Evolutionary conservation across 768 basidiomycete genomes (phyloP).

Genomic region (Dentipellis sp.): DNA sequence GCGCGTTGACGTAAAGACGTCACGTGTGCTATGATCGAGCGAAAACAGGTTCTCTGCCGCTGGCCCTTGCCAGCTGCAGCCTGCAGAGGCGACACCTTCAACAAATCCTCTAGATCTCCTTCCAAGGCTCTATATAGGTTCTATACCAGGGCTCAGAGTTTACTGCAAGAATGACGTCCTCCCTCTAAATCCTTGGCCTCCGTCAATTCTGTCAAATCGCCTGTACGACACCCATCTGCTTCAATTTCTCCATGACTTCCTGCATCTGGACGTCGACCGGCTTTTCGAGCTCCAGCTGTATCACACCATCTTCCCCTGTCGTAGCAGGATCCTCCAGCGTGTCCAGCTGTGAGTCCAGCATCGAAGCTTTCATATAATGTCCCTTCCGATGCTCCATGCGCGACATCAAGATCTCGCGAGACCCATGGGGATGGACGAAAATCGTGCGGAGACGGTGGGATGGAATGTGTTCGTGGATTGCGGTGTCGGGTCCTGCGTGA

Average conservation of each 20-base stretch:
- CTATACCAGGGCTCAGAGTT: too few species aligned
- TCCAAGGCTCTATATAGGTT: too few species aligned
- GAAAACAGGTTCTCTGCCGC: too few species aligned
- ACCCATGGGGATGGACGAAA: constrained; percentile 75
- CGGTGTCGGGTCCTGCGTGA: constrained; percentile 14
- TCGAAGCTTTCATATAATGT: constrained; percentile 78
- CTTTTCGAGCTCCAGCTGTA: constrained; percentile 41
- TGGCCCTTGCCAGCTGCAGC: too few species aligned
- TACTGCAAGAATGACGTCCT: too few species aligned
- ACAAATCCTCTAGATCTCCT: too few species aligned
- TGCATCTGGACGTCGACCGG: not conserved
- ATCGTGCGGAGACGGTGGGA: constrained; percentile 43
- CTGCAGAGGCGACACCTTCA: too few species aligned
- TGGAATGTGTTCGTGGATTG: constrained; percentile 17
- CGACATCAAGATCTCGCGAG: constrained; percentile 42
- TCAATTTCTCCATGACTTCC: not conserved
- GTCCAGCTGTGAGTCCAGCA: constrained; percentile 73
- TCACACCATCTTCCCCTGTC: constrained; percentile 54
- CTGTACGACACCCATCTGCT: not conserved
- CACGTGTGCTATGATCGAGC: too few species aligned
- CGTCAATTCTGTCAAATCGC: not conserved
- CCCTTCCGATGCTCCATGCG: constrained; percentile 56
- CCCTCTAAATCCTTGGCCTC: not conserved
- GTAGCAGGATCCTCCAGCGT: constrained; percentile 58
- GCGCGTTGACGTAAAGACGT: too few species aligned